These are phyloP conservation scores for Zea mays DNA, from an alignment of 176 grass and related monocot genomes.

Conservation along the genomic window DNA sequence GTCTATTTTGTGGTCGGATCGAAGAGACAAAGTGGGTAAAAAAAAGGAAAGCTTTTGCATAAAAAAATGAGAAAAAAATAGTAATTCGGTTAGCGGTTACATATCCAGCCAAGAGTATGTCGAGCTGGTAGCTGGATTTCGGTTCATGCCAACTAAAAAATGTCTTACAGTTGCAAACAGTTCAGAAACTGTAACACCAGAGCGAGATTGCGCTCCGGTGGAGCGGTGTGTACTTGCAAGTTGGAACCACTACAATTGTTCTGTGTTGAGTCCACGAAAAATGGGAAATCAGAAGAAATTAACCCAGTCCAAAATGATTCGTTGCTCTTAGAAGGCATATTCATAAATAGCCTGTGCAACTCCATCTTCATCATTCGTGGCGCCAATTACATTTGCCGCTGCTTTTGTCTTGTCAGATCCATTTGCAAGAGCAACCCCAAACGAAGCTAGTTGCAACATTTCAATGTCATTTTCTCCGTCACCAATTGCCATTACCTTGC, in stretches of 20 bases:
- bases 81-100: background rate
- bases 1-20: background rate
- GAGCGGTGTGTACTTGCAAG: background rate
- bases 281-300: conserved; percentile 11
- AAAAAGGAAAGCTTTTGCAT: background rate
- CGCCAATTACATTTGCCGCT: conserved; percentile 70
- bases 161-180: background rate
- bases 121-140: background rate
- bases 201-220: conserved; percentile 4
- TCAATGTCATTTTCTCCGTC: conserved; percentile 97
- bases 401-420: conserved; percentile 88
- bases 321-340: conserved; percentile 69
- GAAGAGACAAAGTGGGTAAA: background rate
- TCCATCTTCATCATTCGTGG: conserved; percentile 83
- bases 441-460: conserved; percentile 81
- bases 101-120: background rate
- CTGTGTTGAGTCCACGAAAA: conserved; percentile 17
- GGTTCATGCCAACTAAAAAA: conserved; percentile 16
- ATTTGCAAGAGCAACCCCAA: conserved; percentile 90
- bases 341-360: conserved; percentile 89
- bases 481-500: conserved; percentile 92
- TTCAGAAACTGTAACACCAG: conserved; percentile 1
- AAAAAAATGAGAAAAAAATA: background rate
- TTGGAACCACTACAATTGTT: background rate
- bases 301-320: background rate